phyloP scores from a whole-genome alignment of 2,329 filamentous ascomycete species.

The Pseudohalonectria lignicola region DNA sequence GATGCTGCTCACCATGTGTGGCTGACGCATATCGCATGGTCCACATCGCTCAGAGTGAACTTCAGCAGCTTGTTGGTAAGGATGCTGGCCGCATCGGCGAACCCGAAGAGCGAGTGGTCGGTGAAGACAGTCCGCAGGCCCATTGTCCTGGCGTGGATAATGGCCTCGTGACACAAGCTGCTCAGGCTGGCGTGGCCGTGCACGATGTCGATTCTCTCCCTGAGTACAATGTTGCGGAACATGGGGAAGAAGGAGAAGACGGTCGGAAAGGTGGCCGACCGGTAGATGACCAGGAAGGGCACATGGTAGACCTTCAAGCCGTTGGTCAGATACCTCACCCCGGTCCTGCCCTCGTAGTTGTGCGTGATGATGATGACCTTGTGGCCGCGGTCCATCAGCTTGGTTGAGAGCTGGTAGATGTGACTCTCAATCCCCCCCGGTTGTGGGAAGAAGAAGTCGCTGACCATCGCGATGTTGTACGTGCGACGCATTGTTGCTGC shows the following conservation, averaged over 20 bases:
- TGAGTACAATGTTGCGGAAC: constrained; percentile 91
- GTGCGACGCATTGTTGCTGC: constrained; percentile 34
- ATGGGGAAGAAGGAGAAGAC: constrained; percentile 98
- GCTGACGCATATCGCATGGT: constrained; percentile 96
- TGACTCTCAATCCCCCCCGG: constrained; percentile 95
- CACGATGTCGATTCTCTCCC: constrained; percentile 92
- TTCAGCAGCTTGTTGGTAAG: constrained; percentile 95
- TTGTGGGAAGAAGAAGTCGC: constrained; percentile 99
- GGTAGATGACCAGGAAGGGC: constrained; percentile 91
- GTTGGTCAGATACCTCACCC: constrained; percentile 91
- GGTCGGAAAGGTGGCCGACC: constrained; percentile 85
- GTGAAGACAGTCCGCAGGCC: constrained; percentile 92
- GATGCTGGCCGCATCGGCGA: constrained; percentile 91
- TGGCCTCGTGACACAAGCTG: constrained; percentile 87
- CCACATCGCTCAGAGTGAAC: constrained; percentile 90
- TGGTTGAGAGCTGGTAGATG: constrained; percentile 94
- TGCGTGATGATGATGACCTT: constrained; percentile 98
- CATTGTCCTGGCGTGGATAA: constrained; percentile 93
- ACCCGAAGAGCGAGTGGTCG: constrained; percentile 94
- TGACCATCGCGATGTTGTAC: constrained; percentile 79
- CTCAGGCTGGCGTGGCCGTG: constrained; percentile 95
- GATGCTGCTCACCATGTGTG: constrained; percentile 98
- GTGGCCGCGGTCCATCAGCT: constrained; percentile 93
- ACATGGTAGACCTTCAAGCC: constrained; percentile 97
- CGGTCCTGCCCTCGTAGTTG: constrained; percentile 81